A percentile compares a stretch with the other conserved stretches of the same genome.
Conservation (phyloP, 352 stramenopile species). For the Phytophthora palmivora region DNA sequence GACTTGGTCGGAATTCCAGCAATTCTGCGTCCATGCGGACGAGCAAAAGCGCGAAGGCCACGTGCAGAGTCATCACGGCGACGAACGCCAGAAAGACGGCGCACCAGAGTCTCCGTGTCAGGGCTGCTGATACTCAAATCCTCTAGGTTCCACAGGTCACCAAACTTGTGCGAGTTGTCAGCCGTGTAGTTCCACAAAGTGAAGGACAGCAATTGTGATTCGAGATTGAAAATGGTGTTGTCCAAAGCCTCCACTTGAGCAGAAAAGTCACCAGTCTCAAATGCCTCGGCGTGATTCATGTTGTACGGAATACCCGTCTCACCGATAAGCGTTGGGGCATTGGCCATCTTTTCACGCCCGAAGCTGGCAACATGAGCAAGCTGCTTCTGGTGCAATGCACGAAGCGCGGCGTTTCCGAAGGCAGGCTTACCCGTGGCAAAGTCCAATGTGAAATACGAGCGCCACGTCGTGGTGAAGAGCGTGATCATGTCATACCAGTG, state of each 20-base stretch:
- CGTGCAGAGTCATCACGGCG: constrained; percentile 48
- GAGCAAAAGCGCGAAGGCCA: constrained; percentile 61
- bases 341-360: constrained; percentile 46
- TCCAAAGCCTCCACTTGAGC: constrained; percentile 57
- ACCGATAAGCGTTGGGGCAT: constrained; percentile 60
- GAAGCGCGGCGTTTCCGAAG: constrained; percentile 63
- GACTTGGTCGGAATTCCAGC: constrained; percentile 66
- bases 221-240: constrained; percentile 64
- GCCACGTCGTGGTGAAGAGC: constrained; percentile 76
- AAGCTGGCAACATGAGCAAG: constrained; percentile 58
- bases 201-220: constrained; percentile 74
- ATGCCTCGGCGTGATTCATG: constrained; percentile 52
- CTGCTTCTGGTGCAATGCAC: constrained; percentile 58
- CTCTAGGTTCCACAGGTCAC: constrained; percentile 83
- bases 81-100: constrained; percentile 34
- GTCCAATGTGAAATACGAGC: constrained; percentile 77
- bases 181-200: constrained; percentile 91
- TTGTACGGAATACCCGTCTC: constrained; percentile 74
- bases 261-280: constrained; percentile 52
- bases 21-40: constrained; percentile 67
- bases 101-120: constrained; percentile 27
- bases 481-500: constrained; percentile 92
- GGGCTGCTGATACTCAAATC: constrained; percentile 82
- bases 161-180: constrained; percentile 70
- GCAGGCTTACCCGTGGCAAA: constrained; percentile 56